Conservation (phyloP, 2,329 filamentous ascomycete genomes). For the Aspergillus ruber region DNA sequence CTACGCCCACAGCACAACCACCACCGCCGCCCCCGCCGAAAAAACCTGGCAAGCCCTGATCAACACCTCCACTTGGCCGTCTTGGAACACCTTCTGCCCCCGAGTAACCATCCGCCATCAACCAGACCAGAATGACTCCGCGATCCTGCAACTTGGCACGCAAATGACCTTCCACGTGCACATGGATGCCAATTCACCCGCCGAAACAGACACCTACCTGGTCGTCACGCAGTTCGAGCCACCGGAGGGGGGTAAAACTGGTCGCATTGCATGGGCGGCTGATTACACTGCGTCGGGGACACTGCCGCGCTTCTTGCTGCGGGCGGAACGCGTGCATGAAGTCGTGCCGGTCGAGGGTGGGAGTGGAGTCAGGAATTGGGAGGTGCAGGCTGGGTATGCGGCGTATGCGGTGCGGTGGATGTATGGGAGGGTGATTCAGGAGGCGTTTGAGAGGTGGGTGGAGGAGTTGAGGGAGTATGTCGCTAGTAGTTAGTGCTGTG, state of each 20-base stretch:
- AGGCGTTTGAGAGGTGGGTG: slow-evolving; percentile 37
- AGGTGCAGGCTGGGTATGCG: slow-evolving; percentile 37
- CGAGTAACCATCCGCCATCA: slow-evolving; percentile 41
- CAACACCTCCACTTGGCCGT: slow-evolving; percentile 40
- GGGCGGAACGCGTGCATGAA: slow-evolving; percentile 44
- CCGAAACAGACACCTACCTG: slow-evolving; percentile 18
- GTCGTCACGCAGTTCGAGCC: slow-evolving; percentile 30
- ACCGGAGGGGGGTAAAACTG: slow-evolving; percentile 14
- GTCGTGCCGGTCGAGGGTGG: slow-evolving; percentile 25
- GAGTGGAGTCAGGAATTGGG: slow-evolving; percentile 39
- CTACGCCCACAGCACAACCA: slow-evolving; percentile 27
- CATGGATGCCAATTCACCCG: slow-evolving; percentile 31
- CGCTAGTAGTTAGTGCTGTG: slow-evolving; percentile 13
- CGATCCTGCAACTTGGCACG: slow-evolving; percentile 33
- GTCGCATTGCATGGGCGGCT: slow-evolving; percentile 23
- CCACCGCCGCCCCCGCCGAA: slow-evolving; percentile 36
- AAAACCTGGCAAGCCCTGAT: slow-evolving; percentile 40
- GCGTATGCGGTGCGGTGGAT: slow-evolving; percentile 40
- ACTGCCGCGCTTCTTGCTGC: slow-evolving; percentile 30
- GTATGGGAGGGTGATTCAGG: slow-evolving; percentile 30
- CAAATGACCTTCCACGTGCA: slow-evolving; percentile 40
- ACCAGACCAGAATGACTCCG: slow-evolving; percentile 18
- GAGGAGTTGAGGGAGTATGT: slow-evolving; percentile 37
- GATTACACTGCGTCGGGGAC: slow-evolving; percentile 24
- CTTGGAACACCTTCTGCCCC: slow-evolving; percentile 45